Evolutionary conservation across 2,329 filamentous ascomycete genomes (phyloP).

Genomic region (Exophiala calicioides): DNA sequence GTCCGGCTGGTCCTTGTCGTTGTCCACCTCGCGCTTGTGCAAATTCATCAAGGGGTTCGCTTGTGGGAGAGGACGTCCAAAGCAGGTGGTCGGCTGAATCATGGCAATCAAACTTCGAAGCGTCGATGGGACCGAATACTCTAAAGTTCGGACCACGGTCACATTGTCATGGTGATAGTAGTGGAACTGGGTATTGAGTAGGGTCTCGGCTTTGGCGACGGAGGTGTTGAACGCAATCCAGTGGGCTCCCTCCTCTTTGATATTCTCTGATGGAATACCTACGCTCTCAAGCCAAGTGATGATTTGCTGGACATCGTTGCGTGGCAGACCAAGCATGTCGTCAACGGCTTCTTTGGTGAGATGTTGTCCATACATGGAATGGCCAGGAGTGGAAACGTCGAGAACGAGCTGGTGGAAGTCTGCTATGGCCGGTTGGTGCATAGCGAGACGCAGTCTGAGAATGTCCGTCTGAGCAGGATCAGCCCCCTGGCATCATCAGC

Average conservation of each 20-base stretch:
- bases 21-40: too few species aligned
- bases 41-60: constrained; percentile 38
- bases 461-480: constrained; percentile 36
- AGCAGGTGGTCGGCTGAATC: constrained; percentile 67
- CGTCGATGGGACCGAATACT: constrained; percentile 63
- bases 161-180: constrained; percentile 54
- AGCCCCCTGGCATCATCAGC: constrained; percentile 1
- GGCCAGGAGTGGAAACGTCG: constrained; percentile 62
- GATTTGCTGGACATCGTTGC: constrained; percentile 52
- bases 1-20: too few species aligned
- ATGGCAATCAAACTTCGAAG: constrained; percentile 59
- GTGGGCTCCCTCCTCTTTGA: constrained; percentile 57
- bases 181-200: constrained; percentile 61
- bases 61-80: constrained; percentile 54
- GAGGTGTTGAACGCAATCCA: constrained; percentile 63
- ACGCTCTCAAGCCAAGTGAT: constrained; percentile 57
- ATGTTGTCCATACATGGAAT: constrained; percentile 62
- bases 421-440: constrained; percentile 51
- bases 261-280: constrained; percentile 47
- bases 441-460: constrained; percentile 53
- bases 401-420: constrained; percentile 61
- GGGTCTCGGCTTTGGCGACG: constrained; percentile 54
- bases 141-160: constrained; percentile 55
- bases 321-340: constrained; percentile 54
- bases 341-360: constrained; percentile 62